phyloP scores from a whole-genome alignment of 2,329 filamentous ascomycete species.

The Hypoxylon sp. region DNA sequence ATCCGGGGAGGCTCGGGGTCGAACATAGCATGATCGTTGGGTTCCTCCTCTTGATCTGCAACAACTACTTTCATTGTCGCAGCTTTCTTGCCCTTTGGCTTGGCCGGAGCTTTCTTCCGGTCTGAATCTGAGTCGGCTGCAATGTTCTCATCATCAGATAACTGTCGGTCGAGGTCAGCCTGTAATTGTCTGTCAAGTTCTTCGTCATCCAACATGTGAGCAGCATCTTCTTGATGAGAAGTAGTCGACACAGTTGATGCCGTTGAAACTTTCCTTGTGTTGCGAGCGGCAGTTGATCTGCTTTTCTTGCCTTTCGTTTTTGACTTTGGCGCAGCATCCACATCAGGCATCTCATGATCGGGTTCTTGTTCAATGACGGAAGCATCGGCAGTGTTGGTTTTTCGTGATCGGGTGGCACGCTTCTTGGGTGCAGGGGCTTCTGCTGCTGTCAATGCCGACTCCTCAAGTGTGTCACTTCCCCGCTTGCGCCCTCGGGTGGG shows the following conservation, averaged over 20 bases:
- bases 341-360: constrained; percentile 61
- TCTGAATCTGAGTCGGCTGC: constrained; percentile 64
- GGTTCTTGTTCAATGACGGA: constrained; percentile 58
- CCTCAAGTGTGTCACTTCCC: constrained; percentile 71
- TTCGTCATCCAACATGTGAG: constrained; percentile 69
- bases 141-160: constrained; percentile 68
- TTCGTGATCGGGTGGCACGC: constrained; percentile 67
- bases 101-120: constrained; percentile 56
- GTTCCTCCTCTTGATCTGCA: constrained; percentile 51
- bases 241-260: constrained; percentile 63
- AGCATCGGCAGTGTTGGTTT: constrained; percentile 62
- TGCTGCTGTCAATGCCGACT: constrained; percentile 59
- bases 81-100: constrained; percentile 53
- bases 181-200: constrained; percentile 77
- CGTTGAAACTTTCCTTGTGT: constrained; percentile 64
- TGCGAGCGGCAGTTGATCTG: constrained; percentile 60
- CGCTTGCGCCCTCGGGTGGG: constrained; percentile 73
- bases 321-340: constrained; percentile 46
- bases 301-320: constrained; percentile 62
- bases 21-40: constrained; percentile 66
- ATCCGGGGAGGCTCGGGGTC: constrained; percentile 63
- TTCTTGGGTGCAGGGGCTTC: constrained; percentile 72
- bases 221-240: constrained; percentile 56
- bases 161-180: constrained; percentile 72
- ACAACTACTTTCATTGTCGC: constrained; percentile 49